Evolutionary conservation across 768 basidiomycete genomes (phyloP).

Genomic region (Austroboletus eburneus): DNA sequence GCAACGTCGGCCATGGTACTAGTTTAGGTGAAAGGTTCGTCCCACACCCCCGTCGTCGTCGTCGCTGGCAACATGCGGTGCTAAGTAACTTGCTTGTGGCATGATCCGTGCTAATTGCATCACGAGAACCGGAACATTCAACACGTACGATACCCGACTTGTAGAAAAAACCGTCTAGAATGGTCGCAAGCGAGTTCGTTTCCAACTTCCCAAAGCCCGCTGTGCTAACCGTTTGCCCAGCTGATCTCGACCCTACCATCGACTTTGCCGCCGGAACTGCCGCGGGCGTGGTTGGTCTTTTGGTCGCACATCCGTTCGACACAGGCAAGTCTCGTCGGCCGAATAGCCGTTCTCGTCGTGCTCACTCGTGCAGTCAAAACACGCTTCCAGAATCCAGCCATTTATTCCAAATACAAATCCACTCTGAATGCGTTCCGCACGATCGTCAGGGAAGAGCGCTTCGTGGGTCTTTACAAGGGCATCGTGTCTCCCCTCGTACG

Average conservation of each 20-base stretch:
- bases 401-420: slow-evolving; percentile 54
- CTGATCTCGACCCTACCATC: slow-evolving; percentile 61
- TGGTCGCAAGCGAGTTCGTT: slow-evolving; percentile 24
- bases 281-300: slow-evolving; percentile 61
- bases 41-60: too few relatives aligned
- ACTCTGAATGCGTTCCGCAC: slow-evolving; percentile 62
- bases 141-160: too few relatives aligned
- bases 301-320: slow-evolving; percentile 77
- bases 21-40: too few relatives aligned
- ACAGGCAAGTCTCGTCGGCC: slow-evolving; percentile 40
- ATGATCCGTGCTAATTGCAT: too few relatives aligned
- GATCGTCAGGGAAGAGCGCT: slow-evolving; percentile 66
- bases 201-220: too few relatives aligned
- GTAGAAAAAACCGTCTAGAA: too few relatives aligned
- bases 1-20: slow-evolving; percentile 28
- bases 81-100: too few relatives aligned
- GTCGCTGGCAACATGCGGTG: too few relatives aligned
- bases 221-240: too few relatives aligned
- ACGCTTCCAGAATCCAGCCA: slow-evolving; percentile 65
- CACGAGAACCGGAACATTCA: too few relatives aligned
- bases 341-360: not conserved
- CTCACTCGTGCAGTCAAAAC: slow-evolving; percentile 61
- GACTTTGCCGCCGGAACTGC: slow-evolving; percentile 81
- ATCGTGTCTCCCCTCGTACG: slow-evolving; percentile 76
- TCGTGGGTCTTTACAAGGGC: slow-evolving; percentile 70